Base-by-base conservation (phyloP, 495 filamentous ascomycete genomes). In the Aspergillus haitiensis region DNA sequence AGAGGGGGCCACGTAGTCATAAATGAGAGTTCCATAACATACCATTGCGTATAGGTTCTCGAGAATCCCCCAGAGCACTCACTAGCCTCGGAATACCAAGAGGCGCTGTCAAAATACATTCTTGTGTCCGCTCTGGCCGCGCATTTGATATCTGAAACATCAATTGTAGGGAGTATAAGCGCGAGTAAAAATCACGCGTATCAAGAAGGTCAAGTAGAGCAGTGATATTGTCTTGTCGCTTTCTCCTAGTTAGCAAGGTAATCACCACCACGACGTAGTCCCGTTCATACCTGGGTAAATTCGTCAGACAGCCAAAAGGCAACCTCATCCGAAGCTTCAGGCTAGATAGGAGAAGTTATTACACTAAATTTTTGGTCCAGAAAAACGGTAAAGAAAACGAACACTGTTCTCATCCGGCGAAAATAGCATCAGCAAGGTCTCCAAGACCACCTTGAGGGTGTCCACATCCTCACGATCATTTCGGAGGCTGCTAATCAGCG, bases 301-400 rank as follows among this genome's bases (percentile, higher is more conserved):
- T 97, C 93, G 75, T 98, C 94, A 49, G 94, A 93, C 55, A 98
- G 82, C 93, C 93, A 98, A 6, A 97, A 83, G 32, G 91, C 90
- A 68, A 98, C 95, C 71, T 98, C 94, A 58, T 97, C 95, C 12
- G 92, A 96, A 44, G 94, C 92, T 81, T 98, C 94, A 52, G 92
- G 91, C 86, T 89, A 69, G 50, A 59, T 2, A 52, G 56, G 32
- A 21, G 21, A 44, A 49, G 58, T 80, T 62, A 80, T 74, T 62
- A 55, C 56, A 34, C 51, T 18, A 42, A 34, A 42, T 13, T 11
- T 52, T 46, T 37, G 6, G 47, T 16, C 11, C 8, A 11, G n/a
- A 13, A 33, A 12, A 40, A 49, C 3, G 21, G 21, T 27, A 15
- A 33, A 31, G 9, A 42, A 36, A 55, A 81, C 86, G 59, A 66